Conservation (phyloP, 768 basidiomycete species). For the Clavulina sp. region DNA sequence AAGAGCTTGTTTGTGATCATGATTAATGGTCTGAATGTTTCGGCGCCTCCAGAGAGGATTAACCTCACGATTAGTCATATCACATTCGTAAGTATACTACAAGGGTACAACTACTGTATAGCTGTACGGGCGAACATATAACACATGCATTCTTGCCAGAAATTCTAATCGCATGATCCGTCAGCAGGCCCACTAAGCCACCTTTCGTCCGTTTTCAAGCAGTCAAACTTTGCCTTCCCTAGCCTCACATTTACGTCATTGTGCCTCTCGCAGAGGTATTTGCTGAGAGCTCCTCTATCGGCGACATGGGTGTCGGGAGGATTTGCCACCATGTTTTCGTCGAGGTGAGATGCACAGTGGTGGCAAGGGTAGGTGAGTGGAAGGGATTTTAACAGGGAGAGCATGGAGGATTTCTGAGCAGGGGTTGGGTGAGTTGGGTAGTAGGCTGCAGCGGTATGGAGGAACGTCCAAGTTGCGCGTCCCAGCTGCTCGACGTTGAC, state of each 20-base stretch:
- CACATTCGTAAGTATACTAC: no score
- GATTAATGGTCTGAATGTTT: no score
- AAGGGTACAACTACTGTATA: no score
- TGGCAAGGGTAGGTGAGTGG: constrained; percentile 79
- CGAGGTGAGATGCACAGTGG: constrained; percentile 72
- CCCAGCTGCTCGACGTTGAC: constrained; percentile 83
- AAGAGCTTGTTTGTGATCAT: no score
- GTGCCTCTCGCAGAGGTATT: constrained; percentile 83
- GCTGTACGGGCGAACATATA: no score
- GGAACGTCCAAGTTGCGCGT: constrained; percentile 88
- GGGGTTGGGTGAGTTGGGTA: constrained; percentile 72
- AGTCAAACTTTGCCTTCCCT: constrained; percentile 73
- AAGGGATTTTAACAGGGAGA: constrained; percentile 55
- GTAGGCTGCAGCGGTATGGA: constrained; percentile 90
- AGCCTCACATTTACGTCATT: constrained; percentile 82
- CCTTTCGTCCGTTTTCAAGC: constrained; percentile 59
- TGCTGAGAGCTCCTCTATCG: constrained; percentile 44
- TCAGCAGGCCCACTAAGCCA: constrained; percentile 86
- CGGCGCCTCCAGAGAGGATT: no score
- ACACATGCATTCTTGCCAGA: no score
- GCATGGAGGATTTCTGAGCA: constrained; percentile 67
- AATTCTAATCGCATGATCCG: constrained; percentile 81
- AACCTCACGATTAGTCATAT: no score
- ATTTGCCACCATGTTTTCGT: constrained; percentile 39
- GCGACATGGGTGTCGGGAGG: constrained; percentile 56